phyloP scores from a whole-genome alignment of 495 filamentous ascomycete genomes.

The Durotheca rogersii region DNA sequence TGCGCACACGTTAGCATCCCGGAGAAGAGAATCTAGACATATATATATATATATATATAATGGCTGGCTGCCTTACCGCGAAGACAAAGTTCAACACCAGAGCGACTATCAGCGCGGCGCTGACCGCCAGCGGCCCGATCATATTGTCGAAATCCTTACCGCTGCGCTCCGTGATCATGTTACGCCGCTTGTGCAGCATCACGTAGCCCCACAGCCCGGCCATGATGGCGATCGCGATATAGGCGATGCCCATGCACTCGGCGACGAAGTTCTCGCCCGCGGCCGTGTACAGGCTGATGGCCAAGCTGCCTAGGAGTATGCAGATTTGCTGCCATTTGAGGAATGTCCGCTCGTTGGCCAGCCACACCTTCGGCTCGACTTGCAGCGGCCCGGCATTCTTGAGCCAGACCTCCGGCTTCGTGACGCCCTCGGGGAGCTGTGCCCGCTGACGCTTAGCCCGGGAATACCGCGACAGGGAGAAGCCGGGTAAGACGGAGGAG shows the following conservation, averaged over 20 bases:
- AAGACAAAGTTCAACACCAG: constrained; percentile 87
- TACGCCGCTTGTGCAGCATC: constrained; percentile 71
- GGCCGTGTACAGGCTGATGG: constrained; percentile 83
- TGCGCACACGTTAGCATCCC: constrained; percentile 18
- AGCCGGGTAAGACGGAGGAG: constrained; percentile 65
- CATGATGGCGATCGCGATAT: constrained; percentile 79
- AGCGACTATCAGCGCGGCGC: constrained; percentile 73
- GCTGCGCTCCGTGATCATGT: constrained; percentile 79
- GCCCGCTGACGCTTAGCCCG: constrained; percentile 48
- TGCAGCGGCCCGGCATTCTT: constrained; percentile 89
- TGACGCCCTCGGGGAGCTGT: constrained; percentile 78
- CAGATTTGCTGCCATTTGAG: constrained; percentile 97
- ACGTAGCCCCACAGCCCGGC: constrained; percentile 84
- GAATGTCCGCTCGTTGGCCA: constrained; percentile 96
- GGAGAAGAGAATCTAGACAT: no score
- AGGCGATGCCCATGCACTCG: constrained; percentile 72
- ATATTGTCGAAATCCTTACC: constrained; percentile 90
- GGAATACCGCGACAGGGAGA: constrained; percentile 71
- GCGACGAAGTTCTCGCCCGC: constrained; percentile 75
- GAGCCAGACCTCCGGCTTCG: constrained; percentile 77
- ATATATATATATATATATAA: neutral
- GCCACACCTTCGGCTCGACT: constrained; percentile 97
- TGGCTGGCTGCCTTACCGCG: constrained; percentile 50
- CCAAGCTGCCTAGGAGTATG: constrained; percentile 77
- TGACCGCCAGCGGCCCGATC: constrained; percentile 80